Conservation (phyloP, 1,284 basidiomycete species). For the Schizopora paradoxa region DNA sequence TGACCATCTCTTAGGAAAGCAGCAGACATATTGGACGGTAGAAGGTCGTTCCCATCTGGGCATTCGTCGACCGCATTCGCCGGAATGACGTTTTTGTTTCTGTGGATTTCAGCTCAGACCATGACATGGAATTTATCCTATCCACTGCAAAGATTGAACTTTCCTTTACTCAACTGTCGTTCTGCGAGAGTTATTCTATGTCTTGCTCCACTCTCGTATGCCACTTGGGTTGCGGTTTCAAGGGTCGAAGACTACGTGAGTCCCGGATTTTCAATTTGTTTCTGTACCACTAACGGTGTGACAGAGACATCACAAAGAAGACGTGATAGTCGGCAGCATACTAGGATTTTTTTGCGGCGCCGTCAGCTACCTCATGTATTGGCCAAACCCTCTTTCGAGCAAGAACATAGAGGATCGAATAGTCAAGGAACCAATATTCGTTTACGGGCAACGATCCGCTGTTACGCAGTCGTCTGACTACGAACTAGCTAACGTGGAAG, state of each 20-base stretch:
- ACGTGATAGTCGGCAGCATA: conserved; percentile 55
- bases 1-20: conserved; percentile 35
- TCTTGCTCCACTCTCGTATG: conserved; percentile 48
- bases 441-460: conserved; percentile 32
- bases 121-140: conserved; percentile 51
- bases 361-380: conserved; percentile 54
- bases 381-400: conserved; percentile 52
- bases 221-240: conserved; percentile 56
- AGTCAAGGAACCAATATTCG: conserved; percentile 35
- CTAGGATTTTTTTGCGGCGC: conserved; percentile 49
- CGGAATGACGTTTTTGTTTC: conserved; percentile 57
- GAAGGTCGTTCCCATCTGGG: conserved; percentile 61
- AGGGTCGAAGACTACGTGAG: conserved; percentile 62
- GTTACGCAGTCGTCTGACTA: conserved; percentile 32
- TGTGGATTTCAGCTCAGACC: conserved; percentile 61
- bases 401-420: conserved; percentile 27
- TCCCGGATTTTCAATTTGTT: conserved; percentile 18
- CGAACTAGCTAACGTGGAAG: conserved; percentile 43
- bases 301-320: conserved; percentile 64
- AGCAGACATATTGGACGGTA: conserved; percentile 42
- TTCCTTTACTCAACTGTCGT: conserved; percentile 38
- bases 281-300: conserved; percentile 4
- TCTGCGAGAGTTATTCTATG: conserved; percentile 45
- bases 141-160: conserved; percentile 31
- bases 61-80: conserved; percentile 64